phyloP scores from a whole-genome alignment of 2,329 filamentous ascomycete species.

The Colletotrichum siamense region DNA sequence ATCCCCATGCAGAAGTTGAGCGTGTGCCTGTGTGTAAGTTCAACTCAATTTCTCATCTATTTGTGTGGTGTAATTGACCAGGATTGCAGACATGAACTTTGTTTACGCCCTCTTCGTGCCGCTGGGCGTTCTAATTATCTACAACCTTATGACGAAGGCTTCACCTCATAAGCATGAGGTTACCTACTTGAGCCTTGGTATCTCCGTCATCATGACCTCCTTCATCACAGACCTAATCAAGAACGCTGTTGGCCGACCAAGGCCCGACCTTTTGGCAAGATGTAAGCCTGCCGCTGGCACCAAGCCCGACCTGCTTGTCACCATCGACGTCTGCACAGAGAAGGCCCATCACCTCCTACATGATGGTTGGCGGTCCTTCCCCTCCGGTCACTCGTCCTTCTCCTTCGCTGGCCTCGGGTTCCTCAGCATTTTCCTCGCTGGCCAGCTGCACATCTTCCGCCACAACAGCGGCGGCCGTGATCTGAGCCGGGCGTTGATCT shows the following conservation, averaged over 20 bases:
- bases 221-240: constrained; percentile 93
- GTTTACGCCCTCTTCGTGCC: constrained; percentile 80
- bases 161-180: constrained; percentile 83
- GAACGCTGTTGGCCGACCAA: constrained; percentile 80
- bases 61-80: not conserved
- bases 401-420: constrained; percentile 82
- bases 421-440: constrained; percentile 71
- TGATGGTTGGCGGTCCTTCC: constrained; percentile 86
- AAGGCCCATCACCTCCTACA: constrained; percentile 72
- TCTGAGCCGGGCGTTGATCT: constrained; percentile 61
- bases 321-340: constrained; percentile 75
- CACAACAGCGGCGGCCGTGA: constrained; percentile 51
- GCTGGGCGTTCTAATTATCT: constrained; percentile 67
- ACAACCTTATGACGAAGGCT: constrained; percentile 67
- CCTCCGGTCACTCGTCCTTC: constrained; percentile 81
- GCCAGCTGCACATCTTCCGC: constrained; percentile 66
- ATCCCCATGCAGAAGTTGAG: constrained; percentile 84
- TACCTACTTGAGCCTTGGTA: constrained; percentile 80
- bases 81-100: constrained; percentile 68
- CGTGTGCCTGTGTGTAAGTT: constrained; percentile 78
- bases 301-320: constrained; percentile 59
- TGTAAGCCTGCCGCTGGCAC: constrained; percentile 72
- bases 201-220: constrained; percentile 76
- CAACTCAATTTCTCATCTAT: not conserved
- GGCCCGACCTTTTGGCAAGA: constrained; percentile 69